Evolutionary conservation across 2,329 filamentous ascomycete genomes (phyloP).

Genomic region (Aspergillus carbonarius): DNA sequence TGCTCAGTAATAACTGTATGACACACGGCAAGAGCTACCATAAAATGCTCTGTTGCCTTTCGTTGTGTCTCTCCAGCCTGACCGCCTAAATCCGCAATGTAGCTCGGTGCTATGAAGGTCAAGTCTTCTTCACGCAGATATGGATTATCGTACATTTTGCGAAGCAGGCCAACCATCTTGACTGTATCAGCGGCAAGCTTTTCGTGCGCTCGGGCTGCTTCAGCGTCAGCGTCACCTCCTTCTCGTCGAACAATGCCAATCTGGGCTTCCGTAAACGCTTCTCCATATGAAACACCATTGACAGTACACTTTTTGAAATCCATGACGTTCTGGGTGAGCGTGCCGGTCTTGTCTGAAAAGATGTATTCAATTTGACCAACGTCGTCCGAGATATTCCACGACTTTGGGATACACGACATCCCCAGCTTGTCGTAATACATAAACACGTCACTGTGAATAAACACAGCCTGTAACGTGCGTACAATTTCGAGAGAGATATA

Average conservation of each 20-base stretch:
- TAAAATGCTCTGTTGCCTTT: constrained; percentile 79
- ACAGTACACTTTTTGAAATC: constrained; percentile 99
- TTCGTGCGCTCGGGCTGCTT: constrained; percentile 67
- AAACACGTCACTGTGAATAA: constrained; percentile 92
- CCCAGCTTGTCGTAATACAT: constrained; percentile 98
- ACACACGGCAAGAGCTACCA: constrained; percentile 92
- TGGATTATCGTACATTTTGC: constrained; percentile 80
- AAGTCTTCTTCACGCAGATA: constrained; percentile 87
- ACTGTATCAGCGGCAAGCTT: constrained; percentile 78
- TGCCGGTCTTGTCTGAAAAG: constrained; percentile 93
- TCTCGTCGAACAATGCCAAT: constrained; percentile 92
- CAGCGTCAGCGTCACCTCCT: constrained; percentile 81
- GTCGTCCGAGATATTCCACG: constrained; percentile 99
- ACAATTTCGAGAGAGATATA: constrained; percentile 98
- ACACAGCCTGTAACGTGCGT: constrained; percentile 86
- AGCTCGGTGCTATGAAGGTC: constrained; percentile 90
- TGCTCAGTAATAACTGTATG: constrained; percentile 94
- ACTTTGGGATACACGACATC: constrained; percentile 93
- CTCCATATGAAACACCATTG: constrained; percentile 93
- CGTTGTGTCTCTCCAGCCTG: constrained; percentile 74
- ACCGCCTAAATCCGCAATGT: constrained; percentile 77
- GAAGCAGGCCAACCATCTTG: constrained; percentile 68
- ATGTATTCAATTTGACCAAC: constrained; percentile 98
- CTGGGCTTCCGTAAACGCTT: constrained; percentile 96
- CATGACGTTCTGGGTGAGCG: constrained; percentile 90